phyloP scores from a whole-genome alignment of 768 basidiomycete genomes.

The Tricholoma saponaceum region DNA sequence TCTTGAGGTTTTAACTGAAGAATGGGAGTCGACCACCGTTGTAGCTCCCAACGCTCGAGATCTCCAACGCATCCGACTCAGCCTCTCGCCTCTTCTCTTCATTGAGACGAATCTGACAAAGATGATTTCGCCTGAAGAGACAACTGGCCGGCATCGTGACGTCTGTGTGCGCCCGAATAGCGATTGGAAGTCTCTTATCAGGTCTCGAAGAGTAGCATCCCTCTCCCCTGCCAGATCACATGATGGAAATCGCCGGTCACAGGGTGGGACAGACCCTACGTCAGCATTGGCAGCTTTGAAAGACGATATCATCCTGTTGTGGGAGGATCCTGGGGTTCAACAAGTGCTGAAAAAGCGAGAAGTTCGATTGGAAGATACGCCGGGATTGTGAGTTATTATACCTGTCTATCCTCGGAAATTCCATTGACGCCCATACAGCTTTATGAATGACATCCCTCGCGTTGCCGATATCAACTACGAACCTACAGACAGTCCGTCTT shows the following conservation, averaged over 20 bases:
- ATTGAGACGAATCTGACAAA: slow-evolving; percentile 51
- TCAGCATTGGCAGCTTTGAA: slow-evolving; percentile 47
- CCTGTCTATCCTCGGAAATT: not conserved
- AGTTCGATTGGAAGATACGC: slow-evolving; percentile 52
- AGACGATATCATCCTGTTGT: slow-evolving; percentile 59
- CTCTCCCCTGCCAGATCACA: not conserved
- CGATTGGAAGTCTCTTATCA: slow-evolving; percentile 52
- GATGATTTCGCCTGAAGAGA: slow-evolving; percentile 43
- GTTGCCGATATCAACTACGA: slow-evolving; percentile 52
- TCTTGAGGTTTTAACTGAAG: slow-evolving; percentile 48
- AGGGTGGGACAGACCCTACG: slow-evolving; percentile 38
- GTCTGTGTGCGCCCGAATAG: slow-evolving; percentile 54
- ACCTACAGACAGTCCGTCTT: slow-evolving; percentile 59
- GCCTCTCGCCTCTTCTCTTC: slow-evolving; percentile 45
- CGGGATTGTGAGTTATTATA: slow-evolving; percentile 60
- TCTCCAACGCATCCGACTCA: slow-evolving; percentile 30
- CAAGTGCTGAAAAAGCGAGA: slow-evolving; percentile 46
- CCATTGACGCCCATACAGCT: slow-evolving; percentile 35
- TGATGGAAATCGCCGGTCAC: slow-evolving; percentile 15
- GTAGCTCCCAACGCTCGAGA: slow-evolving; percentile 19
- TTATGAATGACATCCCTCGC: slow-evolving; percentile 64
- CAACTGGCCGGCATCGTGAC: slow-evolving; percentile 24
- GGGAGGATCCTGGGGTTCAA: slow-evolving; percentile 54
- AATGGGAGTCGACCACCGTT: slow-evolving; percentile 27
- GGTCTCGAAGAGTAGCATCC: slow-evolving; percentile 4